phyloP scores from a whole-genome alignment of 2,329 filamentous ascomycete genomes.

The Huntiella decipiens region DNA sequence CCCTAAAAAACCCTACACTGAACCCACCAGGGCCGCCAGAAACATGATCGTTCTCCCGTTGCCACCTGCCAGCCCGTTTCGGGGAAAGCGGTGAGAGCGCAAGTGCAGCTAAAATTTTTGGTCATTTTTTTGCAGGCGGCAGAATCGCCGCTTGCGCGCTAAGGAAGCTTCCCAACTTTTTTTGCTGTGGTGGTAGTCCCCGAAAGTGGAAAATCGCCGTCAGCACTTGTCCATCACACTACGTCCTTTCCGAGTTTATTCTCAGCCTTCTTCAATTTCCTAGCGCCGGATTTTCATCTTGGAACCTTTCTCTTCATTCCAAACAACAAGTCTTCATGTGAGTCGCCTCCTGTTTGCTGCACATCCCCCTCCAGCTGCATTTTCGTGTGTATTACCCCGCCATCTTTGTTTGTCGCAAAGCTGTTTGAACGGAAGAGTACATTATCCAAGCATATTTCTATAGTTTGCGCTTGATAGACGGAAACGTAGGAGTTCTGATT shows the following conservation, averaged over 20 bases:
- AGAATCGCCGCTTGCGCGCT: conserved; percentile 10
- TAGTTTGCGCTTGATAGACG: too few species aligned
- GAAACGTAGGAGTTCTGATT: too few species aligned
- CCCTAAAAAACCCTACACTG: background rate
- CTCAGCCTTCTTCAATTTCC: background rate
- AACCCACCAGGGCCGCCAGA: too few species aligned
- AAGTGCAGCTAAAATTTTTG: conserved; percentile 12
- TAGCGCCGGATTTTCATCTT: background rate
- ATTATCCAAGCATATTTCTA: too few species aligned
- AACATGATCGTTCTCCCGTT: too few species aligned
- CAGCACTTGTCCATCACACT: background rate
- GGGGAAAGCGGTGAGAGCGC: conserved; percentile 10
- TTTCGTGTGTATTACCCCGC: background rate
- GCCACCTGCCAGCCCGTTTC: background rate
- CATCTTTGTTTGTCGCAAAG: background rate
- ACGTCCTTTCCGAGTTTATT: background rate
- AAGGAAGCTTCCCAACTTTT: conserved; percentile 6
- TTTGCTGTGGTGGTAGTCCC: background rate
- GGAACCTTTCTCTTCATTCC: too few species aligned
- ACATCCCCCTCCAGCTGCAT: background rate
- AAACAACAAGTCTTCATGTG: background rate
- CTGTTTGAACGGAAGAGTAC: too few species aligned
- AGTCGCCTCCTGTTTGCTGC: background rate
- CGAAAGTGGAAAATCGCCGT: background rate
- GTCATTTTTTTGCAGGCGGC: conserved; percentile 9